phyloP scores from a whole-genome alignment of 176 grass and related monocot genomes.

The Tillandsia fasciculata region DNA sequence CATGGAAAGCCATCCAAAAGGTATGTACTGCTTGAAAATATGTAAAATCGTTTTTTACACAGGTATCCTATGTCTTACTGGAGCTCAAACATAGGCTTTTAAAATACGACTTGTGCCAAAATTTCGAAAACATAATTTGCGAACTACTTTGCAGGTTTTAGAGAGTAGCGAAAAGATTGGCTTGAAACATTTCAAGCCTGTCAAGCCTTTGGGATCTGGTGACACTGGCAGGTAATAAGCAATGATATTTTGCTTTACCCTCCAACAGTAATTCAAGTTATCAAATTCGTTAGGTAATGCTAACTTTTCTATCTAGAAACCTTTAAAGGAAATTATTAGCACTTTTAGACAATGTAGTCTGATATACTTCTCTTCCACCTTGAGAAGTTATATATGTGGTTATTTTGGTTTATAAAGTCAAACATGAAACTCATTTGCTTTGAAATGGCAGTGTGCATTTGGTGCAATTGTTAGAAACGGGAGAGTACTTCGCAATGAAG shows the following conservation, averaged over 20 bases:
- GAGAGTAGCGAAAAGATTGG: slow-evolving; percentile 61
- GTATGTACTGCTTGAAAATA: slow-evolving; percentile 29
- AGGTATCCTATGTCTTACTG: not conserved
- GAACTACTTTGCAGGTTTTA: slow-evolving; percentile 37
- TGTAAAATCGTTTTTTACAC: not conserved
- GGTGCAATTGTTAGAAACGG: slow-evolving; percentile 69
- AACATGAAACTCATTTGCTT: not conserved
- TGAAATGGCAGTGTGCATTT: slow-evolving; percentile 69
- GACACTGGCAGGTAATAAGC: slow-evolving; percentile 74
- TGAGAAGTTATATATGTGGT: not conserved
- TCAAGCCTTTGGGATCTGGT: slow-evolving; percentile 81
- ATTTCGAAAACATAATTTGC: not conserved
- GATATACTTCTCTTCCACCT: not conserved
- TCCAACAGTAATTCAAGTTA: too few species aligned
- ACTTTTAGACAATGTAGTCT: not conserved
- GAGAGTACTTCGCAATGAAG: slow-evolving; percentile 91
- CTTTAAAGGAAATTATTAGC: not conserved
- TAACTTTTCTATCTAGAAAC: not conserved
- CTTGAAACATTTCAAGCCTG: slow-evolving; percentile 81
- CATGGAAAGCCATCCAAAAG: slow-evolving; percentile 83
- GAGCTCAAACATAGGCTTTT: not conserved
- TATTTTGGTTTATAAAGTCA: not conserved
- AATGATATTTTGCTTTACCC: not conserved
- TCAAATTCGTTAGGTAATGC: not conserved
- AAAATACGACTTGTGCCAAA: not conserved